Conservation (phyloP, 164 flowering plant genomes). For the Macadamia tetraphylla region DNA sequence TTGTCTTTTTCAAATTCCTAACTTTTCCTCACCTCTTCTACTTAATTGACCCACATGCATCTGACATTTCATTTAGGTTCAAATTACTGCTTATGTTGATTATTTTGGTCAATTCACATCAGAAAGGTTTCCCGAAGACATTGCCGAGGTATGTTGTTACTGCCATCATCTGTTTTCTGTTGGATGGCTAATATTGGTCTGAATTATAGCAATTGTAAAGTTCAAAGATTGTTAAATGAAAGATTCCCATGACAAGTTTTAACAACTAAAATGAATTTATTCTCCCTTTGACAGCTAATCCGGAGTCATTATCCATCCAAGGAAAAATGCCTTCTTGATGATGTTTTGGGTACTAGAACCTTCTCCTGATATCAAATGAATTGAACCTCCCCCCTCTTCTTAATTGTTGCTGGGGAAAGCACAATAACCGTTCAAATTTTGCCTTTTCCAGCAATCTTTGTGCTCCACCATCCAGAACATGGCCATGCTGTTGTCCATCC, state of each 20-base stretch:
- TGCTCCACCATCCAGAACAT: slow-evolving; percentile 97
- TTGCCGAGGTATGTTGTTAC: slow-evolving; percentile 67
- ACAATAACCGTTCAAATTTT: slow-evolving; percentile 8
- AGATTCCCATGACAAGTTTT: not conserved
- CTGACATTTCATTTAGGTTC: slow-evolving; percentile 42
- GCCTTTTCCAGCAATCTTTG: slow-evolving; percentile 74
- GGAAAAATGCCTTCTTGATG: slow-evolving; percentile 78
- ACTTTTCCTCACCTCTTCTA: not conserved
- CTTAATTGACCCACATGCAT: not conserved
- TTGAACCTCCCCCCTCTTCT: not conserved
- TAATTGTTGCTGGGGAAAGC: not conserved
- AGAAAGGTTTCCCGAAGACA: slow-evolving; percentile 87
- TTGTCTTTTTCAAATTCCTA: not conserved
- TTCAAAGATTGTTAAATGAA: not conserved
- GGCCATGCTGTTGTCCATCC: slow-evolving; percentile 95
- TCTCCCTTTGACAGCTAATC: slow-evolving; percentile 51
- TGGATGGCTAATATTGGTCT: not conserved
- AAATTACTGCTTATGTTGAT: slow-evolving; percentile 87
- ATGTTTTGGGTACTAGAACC: slow-evolving; percentile 68
- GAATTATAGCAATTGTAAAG: not conserved
- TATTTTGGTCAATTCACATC: slow-evolving; percentile 90
- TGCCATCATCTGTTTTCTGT: not conserved
- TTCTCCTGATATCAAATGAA: not conserved
- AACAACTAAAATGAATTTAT: not conserved
- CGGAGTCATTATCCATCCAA: slow-evolving; percentile 72